phyloP scores from a whole-genome alignment of 2,329 filamentous ascomycete genomes.

The Microcyclospora pomicola region DNA sequence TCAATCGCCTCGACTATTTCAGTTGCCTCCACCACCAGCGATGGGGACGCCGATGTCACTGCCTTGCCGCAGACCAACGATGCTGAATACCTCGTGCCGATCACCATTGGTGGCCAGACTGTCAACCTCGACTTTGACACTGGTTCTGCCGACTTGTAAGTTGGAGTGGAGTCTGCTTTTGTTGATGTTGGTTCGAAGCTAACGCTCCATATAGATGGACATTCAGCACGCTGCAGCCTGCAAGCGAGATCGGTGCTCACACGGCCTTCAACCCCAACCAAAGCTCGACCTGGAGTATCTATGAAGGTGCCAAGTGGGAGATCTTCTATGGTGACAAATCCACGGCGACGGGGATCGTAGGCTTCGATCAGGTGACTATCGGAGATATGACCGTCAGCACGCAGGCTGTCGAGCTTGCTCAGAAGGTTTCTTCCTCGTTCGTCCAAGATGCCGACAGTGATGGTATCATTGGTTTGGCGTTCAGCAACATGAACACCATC shows the following conservation, averaged over 20 bases:
- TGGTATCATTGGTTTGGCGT: constrained; percentile 57
- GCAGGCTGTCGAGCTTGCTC: constrained; percentile 57
- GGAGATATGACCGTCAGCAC: constrained; percentile 47
- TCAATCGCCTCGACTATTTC: constrained; percentile 4
- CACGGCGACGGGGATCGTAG: constrained; percentile 49
- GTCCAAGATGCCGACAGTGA: constrained; percentile 46
- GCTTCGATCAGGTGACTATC: constrained; percentile 52
- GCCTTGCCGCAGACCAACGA: constrained; percentile 53
- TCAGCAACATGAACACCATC: constrained; percentile 51
- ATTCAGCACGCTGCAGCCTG: constrained; percentile 47
- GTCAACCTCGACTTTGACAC: constrained; percentile 61
- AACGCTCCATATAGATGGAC: constrained; percentile 37
- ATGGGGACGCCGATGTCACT: constrained; percentile 35
- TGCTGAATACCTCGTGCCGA: constrained; percentile 55
- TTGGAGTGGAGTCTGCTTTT: too few relatives aligned
- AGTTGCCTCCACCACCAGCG: constrained; percentile 4
- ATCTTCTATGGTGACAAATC: constrained; percentile 59
- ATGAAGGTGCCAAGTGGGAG: constrained; percentile 41
- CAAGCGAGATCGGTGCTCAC: constrained; percentile 36
- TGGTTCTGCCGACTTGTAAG: constrained; percentile 53
- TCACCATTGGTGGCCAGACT: constrained; percentile 55
- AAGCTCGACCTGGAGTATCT: constrained; percentile 36
- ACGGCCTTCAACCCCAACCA: constrained; percentile 40
- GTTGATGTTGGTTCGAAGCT: too few relatives aligned
- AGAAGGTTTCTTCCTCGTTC: constrained; percentile 44